Conservation (phyloP, 495 filamentous ascomycete genomes). For the Penicillium chermesinum region DNA sequence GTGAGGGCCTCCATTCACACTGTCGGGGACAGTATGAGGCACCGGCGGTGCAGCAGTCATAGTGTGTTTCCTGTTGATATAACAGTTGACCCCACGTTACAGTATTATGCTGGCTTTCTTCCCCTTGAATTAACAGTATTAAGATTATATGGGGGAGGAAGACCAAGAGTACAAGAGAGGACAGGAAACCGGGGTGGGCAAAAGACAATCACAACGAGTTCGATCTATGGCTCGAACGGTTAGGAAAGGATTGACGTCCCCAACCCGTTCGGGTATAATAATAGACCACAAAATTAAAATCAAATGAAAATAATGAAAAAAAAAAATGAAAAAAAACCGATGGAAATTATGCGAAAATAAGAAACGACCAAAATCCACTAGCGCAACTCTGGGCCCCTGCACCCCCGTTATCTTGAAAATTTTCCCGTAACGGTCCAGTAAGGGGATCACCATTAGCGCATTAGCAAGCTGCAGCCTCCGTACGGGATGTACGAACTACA, state of each 20-base stretch:
- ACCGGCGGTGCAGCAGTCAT: conserved; percentile 42
- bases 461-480: conserved; percentile 9
- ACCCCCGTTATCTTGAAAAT: conserved; percentile 28
- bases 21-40: conserved; percentile 32
- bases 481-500: not conserved
- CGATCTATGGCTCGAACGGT: conserved; percentile 27
- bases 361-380: conserved; percentile 27
- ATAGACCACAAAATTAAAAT: conserved; percentile 8
- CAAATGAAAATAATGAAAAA: conserved; percentile 3
- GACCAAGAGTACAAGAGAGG: not conserved
- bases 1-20: conserved; percentile 34
- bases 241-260: conserved; percentile 27
- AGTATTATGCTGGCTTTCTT: not conserved
- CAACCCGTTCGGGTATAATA: conserved; percentile 12
- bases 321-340: conserved; percentile 1
- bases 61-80: not conserved
- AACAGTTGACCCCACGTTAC: not conserved
- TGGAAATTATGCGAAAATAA: conserved; percentile 4
- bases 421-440: conserved; percentile 21
- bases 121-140: too few species aligned
- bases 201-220: conserved; percentile 17
- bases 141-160: too few species aligned
- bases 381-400: conserved; percentile 26
- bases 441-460: conserved; percentile 16
- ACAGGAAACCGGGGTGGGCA: not conserved